Conservation (phyloP, 2,329 filamentous ascomycete species). For the Fusarium sp. region DNA sequence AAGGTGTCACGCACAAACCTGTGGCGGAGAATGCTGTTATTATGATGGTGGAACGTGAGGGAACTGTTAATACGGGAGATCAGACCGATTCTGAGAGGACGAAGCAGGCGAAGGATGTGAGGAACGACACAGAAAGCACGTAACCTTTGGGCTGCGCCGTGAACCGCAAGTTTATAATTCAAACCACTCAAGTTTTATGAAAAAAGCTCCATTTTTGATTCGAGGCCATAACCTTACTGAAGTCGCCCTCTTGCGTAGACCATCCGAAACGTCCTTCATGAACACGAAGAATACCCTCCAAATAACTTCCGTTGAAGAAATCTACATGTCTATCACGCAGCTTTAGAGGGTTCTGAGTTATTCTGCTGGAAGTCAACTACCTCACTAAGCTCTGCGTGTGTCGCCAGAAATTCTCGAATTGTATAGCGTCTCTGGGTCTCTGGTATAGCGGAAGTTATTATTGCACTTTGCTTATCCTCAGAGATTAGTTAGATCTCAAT, state of each 20-base stretch:
- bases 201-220: too few relatives aligned
- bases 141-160: too few relatives aligned
- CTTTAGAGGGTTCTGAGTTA: neutral
- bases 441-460: neutral
- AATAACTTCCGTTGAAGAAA: neutral
- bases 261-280: too few relatives aligned
- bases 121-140: neutral
- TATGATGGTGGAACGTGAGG: constrained; percentile 56
- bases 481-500: fast-evolving
- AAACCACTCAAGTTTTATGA: too few relatives aligned
- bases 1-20: constrained; percentile 55
- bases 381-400: neutral
- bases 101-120: constrained; percentile 36
- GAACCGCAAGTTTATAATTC: too few relatives aligned
- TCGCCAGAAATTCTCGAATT: neutral
- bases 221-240: too few relatives aligned
- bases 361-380: neutral
- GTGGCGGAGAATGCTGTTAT: constrained; percentile 54
- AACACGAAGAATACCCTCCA: too few relatives aligned
- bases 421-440: fast-evolving
- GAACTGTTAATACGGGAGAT: constrained; percentile 51
- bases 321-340: fast-evolving
- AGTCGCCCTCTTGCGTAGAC: too few relatives aligned
- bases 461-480: fast-evolving
- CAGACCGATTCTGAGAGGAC: constrained; percentile 45